phyloP scores from a whole-genome alignment of 2,329 filamentous ascomycete genomes.

The Didymella arachidicola region DNA sequence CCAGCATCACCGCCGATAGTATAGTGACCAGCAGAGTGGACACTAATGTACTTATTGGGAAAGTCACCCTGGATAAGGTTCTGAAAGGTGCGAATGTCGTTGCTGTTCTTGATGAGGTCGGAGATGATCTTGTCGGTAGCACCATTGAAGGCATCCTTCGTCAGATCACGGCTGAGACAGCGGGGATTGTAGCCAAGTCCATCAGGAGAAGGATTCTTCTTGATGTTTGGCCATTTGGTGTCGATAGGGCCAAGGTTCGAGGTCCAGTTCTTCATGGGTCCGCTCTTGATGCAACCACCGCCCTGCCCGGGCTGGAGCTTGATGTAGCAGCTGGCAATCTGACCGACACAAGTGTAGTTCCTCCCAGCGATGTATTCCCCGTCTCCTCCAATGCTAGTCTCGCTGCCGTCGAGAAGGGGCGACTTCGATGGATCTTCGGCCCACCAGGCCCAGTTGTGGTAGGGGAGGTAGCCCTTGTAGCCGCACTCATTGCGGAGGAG shows the following conservation, averaged over 20 bases:
- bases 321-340: constrained; percentile 34
- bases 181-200: constrained; percentile 50
- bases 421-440: constrained; percentile 56
- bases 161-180: constrained; percentile 52
- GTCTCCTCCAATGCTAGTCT: constrained; percentile 57
- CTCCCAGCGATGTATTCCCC: constrained; percentile 47
- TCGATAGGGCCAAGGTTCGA: constrained; percentile 60
- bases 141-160: constrained; percentile 30
- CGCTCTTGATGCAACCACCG: constrained; percentile 62
- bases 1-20: constrained; percentile 56
- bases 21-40: constrained; percentile 58
- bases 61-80: constrained; percentile 51
- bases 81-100: constrained; percentile 47
- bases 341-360: constrained; percentile 43
- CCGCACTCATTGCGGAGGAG: constrained; percentile 54
- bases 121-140: constrained; percentile 36
- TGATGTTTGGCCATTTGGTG: constrained; percentile 42
- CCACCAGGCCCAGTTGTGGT: constrained; percentile 63
- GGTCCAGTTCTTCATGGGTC: constrained; percentile 59
- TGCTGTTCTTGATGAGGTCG: constrained; percentile 32
- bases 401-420: constrained; percentile 64
- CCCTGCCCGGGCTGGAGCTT: constrained; percentile 60
- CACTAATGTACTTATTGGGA: constrained; percentile 45
- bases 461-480: constrained; percentile 55
- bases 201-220: constrained; percentile 40